phyloP scores from a whole-genome alignment of 139 green algal species.

The Trebouxia sp. region DNA sequence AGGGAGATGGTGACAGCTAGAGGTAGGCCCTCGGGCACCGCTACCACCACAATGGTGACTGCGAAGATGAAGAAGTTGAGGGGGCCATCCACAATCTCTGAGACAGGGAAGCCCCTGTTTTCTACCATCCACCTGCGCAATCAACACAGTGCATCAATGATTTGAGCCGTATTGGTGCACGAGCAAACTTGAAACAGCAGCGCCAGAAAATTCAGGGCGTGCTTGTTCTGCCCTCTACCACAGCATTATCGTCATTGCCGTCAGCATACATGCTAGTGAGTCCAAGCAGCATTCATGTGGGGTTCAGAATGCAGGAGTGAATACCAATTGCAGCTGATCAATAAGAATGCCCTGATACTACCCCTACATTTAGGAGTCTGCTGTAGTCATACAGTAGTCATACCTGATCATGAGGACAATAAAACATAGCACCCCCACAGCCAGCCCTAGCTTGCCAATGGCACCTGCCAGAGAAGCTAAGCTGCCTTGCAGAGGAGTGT shows the following conservation, averaged over 20 bases:
- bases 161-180: background rate
- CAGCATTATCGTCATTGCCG: no score
- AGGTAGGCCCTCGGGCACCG: constrained; percentile 88
- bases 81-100: constrained; percentile 79
- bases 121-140: constrained; percentile 71
- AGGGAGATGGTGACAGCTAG: constrained; percentile 93
- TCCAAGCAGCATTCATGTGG: no score
- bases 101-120: constrained; percentile 76
- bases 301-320: no score
- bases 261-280: no score
- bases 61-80: constrained; percentile 92
- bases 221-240: no score
- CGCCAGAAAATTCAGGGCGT: no score
- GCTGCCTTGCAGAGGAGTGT: constrained; percentile 93
- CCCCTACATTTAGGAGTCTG: no score
- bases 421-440: constrained; percentile 89
- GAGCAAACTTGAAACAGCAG: no score
- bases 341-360: no score
- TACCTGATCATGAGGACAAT: constrained; percentile 87
- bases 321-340: no score
- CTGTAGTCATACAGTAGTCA: no score
- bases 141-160: background rate
- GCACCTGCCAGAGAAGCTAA: constrained; percentile 82
- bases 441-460: constrained; percentile 94
- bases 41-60: constrained; percentile 95